Base-by-base conservation (phyloP, 352 stramenopile genomes). In the Pythium aquatile region DNA sequence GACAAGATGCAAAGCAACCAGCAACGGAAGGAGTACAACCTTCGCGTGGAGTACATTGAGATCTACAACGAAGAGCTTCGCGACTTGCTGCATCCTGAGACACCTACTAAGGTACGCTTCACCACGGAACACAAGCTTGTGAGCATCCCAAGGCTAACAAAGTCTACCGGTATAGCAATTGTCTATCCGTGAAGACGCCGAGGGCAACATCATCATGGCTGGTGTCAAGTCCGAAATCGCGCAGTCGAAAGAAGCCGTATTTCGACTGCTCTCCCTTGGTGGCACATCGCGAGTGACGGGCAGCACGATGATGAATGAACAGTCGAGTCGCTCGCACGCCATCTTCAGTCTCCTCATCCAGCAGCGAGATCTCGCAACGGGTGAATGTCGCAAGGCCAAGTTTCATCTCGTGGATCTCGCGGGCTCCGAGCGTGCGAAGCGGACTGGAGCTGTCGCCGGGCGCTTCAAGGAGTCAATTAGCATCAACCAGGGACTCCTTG, bases 11-110 rank as follows among this genome's bases (percentile, higher is more conserved):
- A 86, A 8, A 63, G 74, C 14, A 67, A 69, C 44, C 72, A 83
- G 39, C 32, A 77, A 32, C 61, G 39, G 9, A 69, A 80, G 28
- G 87, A 98, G 55, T 95, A 95, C 61, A 83, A 82, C n/a, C 73
- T 99, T 14, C 80, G 90, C 16, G 89, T 98, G 39, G 97, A 97
- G 28, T 99, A 98, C 71, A 82, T 99, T 49, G 97, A 99, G 85
- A 97, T 99, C 60, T 99, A 99, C 81, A 99, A 99, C 61, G 97
- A 99, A 86, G 91, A 98, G 58, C 81, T 99, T 10, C 84, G 92
- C 4, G 97, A 99, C 69, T 76, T 99, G 32, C 80, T 99, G 7
- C 90, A 91, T 35, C 78, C 82, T 0, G 84, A 94, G 55, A 94
- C 81, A 0, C 70, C 81, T 0, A 83, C 79, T 37, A 93, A 91